These are phyloP conservation scores for Chaetoceros tenuissimus DNA, from an alignment of 108 stramenopile genomes.

Conservation along the genomic window DNA sequence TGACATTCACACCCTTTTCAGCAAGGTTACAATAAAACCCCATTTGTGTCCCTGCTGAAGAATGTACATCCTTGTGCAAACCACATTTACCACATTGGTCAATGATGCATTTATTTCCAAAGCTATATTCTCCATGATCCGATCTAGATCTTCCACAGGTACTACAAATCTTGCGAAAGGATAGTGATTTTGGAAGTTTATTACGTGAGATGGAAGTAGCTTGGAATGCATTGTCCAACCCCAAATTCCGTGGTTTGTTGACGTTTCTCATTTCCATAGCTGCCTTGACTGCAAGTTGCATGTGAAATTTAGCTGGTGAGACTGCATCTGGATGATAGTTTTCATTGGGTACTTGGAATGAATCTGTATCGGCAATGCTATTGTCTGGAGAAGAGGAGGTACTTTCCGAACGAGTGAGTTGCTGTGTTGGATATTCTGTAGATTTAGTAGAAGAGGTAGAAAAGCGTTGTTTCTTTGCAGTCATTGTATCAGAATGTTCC, in stretches of 20 bases:
- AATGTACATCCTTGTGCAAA: constrained; percentile 43
- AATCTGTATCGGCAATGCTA: too few relatives aligned
- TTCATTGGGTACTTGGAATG: neutral
- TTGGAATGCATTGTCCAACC: constrained; percentile 9
- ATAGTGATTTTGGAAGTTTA: constrained; percentile 55
- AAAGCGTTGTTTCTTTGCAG: neutral
- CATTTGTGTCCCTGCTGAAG: constrained; percentile 33
- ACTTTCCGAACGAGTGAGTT: too few relatives aligned
- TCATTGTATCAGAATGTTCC: neutral
- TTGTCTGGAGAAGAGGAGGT: too few relatives aligned
- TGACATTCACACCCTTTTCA: constrained; percentile 4
- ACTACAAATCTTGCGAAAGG: constrained; percentile 77
- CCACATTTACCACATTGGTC: constrained; percentile 65
- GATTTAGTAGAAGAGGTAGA: neutral
- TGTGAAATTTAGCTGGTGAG: neutral
- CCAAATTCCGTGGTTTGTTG: constrained; percentile 18
- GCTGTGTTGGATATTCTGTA: neutral
- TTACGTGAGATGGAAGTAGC: constrained; percentile 10
- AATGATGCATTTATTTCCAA: constrained; percentile 73
- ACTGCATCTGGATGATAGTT: neutral
- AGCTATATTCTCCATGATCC: constrained; percentile 79
- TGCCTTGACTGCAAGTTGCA: neutral
- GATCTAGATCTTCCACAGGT: constrained; percentile 63
- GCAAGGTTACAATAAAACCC: constrained; percentile 55
- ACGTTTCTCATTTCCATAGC: neutral